Conservation (phyloP, 73 alveolate genomes). For the Paramecium bursaria region DNA sequence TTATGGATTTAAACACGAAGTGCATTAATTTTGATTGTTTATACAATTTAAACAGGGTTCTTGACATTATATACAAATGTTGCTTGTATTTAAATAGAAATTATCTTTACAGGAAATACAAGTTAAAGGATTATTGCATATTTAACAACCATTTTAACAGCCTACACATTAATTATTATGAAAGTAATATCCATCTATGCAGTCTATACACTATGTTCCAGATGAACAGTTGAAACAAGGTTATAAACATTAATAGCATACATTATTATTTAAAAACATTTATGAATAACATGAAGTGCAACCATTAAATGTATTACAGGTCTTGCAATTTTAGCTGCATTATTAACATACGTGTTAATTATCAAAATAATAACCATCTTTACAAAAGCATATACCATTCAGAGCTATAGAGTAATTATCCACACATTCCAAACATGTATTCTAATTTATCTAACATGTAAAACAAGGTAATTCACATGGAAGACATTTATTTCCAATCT, state of each 20-base stretch:
- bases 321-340: no score
- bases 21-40: not conserved
- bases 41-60: conserved; percentile 19
- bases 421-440: not conserved
- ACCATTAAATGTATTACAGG: not conserved
- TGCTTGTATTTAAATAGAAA: not conserved
- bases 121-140: not conserved
- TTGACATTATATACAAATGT: not conserved
- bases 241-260: no score
- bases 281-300: no score
- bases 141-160: conserved; percentile 4
- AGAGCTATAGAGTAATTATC: conserved; percentile 1
- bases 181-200: conserved; percentile 4
- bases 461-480: conserved; percentile 1
- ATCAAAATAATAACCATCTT: conserved; percentile 13
- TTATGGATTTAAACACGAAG: not conserved
- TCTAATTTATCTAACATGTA: not conserved
- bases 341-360: conserved; percentile 13
- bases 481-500: not conserved
- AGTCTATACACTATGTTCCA: no score
- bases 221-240: no score
- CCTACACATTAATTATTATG: not conserved
- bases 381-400: not conserved
- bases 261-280: no score
- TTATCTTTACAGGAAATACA: not conserved